These are phyloP conservation scores for Acanthamoeba triangularis DNA, from an alignment of 208 protist genomes.

Conservation along the genomic window DNA sequence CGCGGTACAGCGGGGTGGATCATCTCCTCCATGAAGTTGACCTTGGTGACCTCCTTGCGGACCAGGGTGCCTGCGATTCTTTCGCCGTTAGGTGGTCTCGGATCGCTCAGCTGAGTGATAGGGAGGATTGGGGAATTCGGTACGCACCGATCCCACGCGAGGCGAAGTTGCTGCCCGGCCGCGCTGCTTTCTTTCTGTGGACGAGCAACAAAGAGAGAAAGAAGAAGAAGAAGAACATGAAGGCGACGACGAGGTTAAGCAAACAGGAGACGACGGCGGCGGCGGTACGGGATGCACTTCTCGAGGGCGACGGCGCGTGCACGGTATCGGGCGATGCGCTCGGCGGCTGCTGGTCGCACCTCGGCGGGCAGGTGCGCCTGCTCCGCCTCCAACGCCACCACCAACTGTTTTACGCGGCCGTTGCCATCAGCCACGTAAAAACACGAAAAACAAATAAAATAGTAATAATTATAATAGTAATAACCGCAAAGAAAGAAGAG, in stretches of 20 bases:
- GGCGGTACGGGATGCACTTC: not conserved
- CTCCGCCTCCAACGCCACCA: not conserved
- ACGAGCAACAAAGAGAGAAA: not conserved
- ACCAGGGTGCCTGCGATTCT: not conserved
- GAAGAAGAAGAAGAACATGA: not conserved
- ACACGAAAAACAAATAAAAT: too few species aligned
- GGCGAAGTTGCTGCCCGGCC: constrained; percentile 1
- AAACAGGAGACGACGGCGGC: not conserved
- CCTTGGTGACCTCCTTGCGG: constrained; percentile 4
- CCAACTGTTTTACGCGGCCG: not conserved
- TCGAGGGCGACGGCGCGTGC: constrained; percentile 40
- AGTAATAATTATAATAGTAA: not conserved
- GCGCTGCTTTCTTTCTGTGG: not conserved
- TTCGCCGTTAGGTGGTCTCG: not conserved
- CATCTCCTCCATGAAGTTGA: constrained; percentile 44
- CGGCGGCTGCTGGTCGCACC: constrained; percentile 13
- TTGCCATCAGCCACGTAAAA: not conserved
- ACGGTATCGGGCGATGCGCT: constrained; percentile 49
- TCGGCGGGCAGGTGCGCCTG: not conserved
- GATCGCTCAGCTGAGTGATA: not conserved
- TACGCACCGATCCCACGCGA: not conserved
- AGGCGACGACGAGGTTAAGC: not conserved
- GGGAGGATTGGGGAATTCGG: not conserved
- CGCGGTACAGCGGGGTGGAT: not conserved
- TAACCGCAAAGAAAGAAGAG: too few species aligned